These are phyloP conservation scores for Erythrophleum ivorense DNA, from an alignment of 331 rosid species.

Conservation along the genomic window DNA sequence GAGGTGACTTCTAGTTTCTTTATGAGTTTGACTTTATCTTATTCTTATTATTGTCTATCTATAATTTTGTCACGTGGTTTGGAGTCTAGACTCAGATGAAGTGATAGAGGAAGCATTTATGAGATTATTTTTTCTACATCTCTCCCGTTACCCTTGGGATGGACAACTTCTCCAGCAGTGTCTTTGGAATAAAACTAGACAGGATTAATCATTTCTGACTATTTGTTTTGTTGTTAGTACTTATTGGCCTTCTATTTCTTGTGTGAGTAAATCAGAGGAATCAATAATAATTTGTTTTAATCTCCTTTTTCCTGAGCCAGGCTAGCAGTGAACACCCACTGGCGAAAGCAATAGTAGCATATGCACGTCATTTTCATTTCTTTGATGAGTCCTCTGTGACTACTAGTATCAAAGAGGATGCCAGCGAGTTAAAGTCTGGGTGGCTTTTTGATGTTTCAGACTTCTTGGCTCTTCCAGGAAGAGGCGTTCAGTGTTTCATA, in stretches of 20 bases:
- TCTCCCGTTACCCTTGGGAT: conserved; percentile 6
- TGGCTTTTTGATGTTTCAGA: conserved; percentile 83
- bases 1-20: conserved; percentile 66
- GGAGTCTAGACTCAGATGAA: conserved; percentile 22
- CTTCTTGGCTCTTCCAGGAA: conserved; percentile 83
- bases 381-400: conserved; percentile 65
- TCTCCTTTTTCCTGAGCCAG: conserved; percentile 46
- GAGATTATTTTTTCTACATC: conserved; percentile 16
- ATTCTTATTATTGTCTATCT: neutral
- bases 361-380: conserved; percentile 90
- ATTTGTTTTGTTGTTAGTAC: conserved; percentile 25
- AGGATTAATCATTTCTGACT: neutral
- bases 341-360: conserved; percentile 84
- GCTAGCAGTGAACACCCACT: conserved; percentile 98
- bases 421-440: conserved; percentile 52
- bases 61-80: conserved; percentile 21
- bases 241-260: conserved; percentile 22
- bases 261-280: conserved; percentile 25
- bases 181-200: conserved; percentile 24
- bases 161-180: conserved; percentile 20
- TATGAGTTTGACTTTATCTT: conserved; percentile 12
- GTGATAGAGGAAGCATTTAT: neutral
- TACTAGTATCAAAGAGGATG: conserved; percentile 44
- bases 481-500: conserved; percentile 69
- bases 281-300: conserved; percentile 18